phyloP scores from a whole-genome alignment of 2,329 filamentous ascomycete species.

The Fusarium mexicanum region DNA sequence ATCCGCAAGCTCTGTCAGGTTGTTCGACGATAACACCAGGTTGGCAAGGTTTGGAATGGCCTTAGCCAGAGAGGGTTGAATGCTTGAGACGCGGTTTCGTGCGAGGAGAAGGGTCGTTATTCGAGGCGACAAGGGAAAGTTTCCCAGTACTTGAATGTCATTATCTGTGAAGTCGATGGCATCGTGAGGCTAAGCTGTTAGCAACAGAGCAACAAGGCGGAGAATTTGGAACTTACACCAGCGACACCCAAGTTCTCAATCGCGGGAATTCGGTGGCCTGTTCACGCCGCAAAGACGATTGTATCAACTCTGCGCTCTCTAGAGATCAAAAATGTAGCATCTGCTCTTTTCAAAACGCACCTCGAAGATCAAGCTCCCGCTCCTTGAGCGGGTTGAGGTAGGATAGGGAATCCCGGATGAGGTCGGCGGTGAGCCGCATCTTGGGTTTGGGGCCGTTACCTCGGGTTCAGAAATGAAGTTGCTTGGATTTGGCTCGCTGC shows the following conservation, averaged over 20 bases:
- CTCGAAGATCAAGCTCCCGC: constrained; percentile 98
- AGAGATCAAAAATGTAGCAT: constrained; percentile 78
- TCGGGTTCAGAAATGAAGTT: constrained; percentile 19
- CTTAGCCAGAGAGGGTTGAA: constrained; percentile 78
- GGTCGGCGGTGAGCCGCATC: constrained; percentile 96
- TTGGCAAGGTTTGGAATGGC: constrained; percentile 85
- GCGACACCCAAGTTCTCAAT: constrained; percentile 98
- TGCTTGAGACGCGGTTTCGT: constrained; percentile 84
- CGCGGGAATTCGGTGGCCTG: constrained; percentile 96
- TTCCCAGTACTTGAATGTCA: constrained; percentile 87
- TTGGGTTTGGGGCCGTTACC: constrained; percentile 47
- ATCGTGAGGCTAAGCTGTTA: constrained; percentile 80
- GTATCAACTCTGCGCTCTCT: constrained; percentile 81
- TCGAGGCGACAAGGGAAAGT: constrained; percentile 92
- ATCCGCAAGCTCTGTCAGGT: constrained; percentile 84
- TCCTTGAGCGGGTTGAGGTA: constrained; percentile 99
- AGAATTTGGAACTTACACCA: constrained; percentile 68
- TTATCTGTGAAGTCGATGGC: constrained; percentile 99
- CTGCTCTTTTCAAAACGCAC: constrained; percentile 95
- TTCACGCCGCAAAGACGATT: constrained; percentile 60
- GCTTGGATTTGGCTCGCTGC: not conserved
- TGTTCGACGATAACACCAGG: constrained; percentile 85
- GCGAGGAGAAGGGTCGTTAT: constrained; percentile 88
- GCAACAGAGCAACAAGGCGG: not conserved
- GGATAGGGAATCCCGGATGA: constrained; percentile 93